These are phyloP conservation scores for Suillus ampliporus DNA, from an alignment of 768 basidiomycete species.

Conservation along the genomic window DNA sequence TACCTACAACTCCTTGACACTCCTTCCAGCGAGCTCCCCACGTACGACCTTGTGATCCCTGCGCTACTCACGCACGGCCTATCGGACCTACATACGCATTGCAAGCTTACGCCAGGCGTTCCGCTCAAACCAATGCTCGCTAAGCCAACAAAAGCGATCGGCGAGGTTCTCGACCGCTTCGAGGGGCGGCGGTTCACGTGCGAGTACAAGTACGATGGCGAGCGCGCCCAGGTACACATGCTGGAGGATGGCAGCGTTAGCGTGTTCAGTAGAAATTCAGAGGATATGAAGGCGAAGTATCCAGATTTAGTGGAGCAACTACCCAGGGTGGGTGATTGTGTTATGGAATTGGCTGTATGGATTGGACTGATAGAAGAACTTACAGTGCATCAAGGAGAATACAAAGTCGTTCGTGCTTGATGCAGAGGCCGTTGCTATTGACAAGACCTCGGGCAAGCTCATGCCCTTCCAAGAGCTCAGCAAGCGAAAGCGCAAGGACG, in stretches of 20 bases:
- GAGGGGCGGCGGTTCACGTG: slow-evolving; percentile 96
- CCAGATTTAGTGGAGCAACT: slow-evolving; percentile 95
- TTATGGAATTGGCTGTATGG: not conserved
- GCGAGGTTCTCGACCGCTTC: slow-evolving; percentile 95
- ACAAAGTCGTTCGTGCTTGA: slow-evolving; percentile 94
- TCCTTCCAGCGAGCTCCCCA: slow-evolving; percentile 79
- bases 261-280: slow-evolving; percentile 97
- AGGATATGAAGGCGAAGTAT: slow-evolving; percentile 99
- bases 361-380: slow-evolving; percentile 10
- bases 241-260: slow-evolving; percentile 80
- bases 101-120: slow-evolving; percentile 94
- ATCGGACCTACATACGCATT: slow-evolving; percentile 66
- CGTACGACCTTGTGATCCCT: slow-evolving; percentile 91
- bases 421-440: slow-evolving; percentile 96
- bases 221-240: slow-evolving; percentile 94
- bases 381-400: slow-evolving; percentile 81
- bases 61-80: slow-evolving; percentile 84
- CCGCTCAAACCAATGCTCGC: slow-evolving; percentile 99
- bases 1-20: slow-evolving; percentile 9
- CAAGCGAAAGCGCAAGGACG: slow-evolving; percentile 94
- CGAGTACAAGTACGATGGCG: slow-evolving; percentile 99
- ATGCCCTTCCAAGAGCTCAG: slow-evolving; percentile 99
- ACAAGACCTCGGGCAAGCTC: slow-evolving; percentile 79
- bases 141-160: slow-evolving; percentile 98
- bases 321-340: slow-evolving; percentile 70